Conservation (phyloP, 1,139 yeast species). For the Magnusiomyces fungicola region DNA sequence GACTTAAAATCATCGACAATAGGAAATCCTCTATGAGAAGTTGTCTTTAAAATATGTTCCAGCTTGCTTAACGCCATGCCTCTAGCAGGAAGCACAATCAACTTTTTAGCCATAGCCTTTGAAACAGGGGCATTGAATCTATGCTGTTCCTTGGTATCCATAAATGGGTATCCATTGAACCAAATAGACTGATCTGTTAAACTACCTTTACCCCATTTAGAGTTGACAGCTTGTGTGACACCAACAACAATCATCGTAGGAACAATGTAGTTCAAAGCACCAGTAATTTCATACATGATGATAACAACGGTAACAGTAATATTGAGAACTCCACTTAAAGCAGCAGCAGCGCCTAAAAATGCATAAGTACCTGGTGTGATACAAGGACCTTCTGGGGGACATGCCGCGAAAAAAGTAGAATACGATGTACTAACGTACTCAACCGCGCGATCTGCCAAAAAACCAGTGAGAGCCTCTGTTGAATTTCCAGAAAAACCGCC, state of each 20-base stretch:
- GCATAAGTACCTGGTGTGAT: slow-evolving; percentile 95
- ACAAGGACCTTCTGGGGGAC: slow-evolving; percentile 43
- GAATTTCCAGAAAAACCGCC: not conserved
- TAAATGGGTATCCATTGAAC: slow-evolving; percentile 80
- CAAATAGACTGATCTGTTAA: slow-evolving; percentile 93
- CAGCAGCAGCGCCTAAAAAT: slow-evolving; percentile 93
- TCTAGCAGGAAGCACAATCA: slow-evolving; percentile 44
- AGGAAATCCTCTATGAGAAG: slow-evolving; percentile 42
- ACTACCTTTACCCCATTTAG: slow-evolving; percentile 72
- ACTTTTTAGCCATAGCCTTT: slow-evolving; percentile 54
- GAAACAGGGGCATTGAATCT: slow-evolving; percentile 47
- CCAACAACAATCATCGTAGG: slow-evolving; percentile 98
- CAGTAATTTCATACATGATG: slow-evolving; percentile 94
- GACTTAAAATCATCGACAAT: slow-evolving; percentile 21
- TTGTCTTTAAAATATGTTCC: slow-evolving; percentile 34
- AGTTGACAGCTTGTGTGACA: slow-evolving; percentile 72
- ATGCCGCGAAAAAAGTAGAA: slow-evolving; percentile 38
- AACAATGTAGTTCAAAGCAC: slow-evolving; percentile 81
- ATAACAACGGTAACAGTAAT: slow-evolving; percentile 92
- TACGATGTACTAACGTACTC: slow-evolving; percentile 9
- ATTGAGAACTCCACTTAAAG: slow-evolving; percentile 89
- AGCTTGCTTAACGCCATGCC: slow-evolving; percentile 32
- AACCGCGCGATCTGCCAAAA: not conserved
- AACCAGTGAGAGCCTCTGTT: not conserved
- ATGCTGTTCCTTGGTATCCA: slow-evolving; percentile 68